These are phyloP conservation scores for Meyerozyma smithsonii DNA, from an alignment of 1,139 yeast genomes.

Conservation along the genomic window DNA sequence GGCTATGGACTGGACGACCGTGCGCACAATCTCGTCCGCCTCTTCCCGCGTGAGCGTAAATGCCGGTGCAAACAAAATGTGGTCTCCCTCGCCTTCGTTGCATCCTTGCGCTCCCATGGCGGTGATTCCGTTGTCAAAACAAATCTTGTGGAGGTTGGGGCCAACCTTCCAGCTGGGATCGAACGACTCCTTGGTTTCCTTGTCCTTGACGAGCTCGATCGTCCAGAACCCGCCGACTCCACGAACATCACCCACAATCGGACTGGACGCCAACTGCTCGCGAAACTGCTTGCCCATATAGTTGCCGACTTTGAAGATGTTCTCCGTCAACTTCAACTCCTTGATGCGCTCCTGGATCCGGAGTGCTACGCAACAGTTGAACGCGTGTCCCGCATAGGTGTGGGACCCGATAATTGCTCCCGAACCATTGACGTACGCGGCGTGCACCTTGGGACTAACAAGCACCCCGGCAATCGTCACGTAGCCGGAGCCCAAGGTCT, in stretches of 20 bases:
- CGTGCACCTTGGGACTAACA: conserved; percentile 45
- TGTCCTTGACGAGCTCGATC: conserved; percentile 50
- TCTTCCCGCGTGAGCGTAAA: conserved; percentile 43
- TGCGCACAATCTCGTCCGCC: conserved; percentile 37
- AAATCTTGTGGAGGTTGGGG: conserved; percentile 26
- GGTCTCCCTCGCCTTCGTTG: conserved; percentile 43
- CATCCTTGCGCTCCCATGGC: conserved; percentile 45
- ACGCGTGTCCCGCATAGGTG: conserved; percentile 59
- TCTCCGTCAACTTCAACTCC: conserved; percentile 38
- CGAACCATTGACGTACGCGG: conserved; percentile 40
- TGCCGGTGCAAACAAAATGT: conserved; percentile 47
- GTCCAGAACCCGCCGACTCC: conserved; percentile 63
- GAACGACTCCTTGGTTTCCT: conserved; percentile 44
- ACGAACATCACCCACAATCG: conserved; percentile 53
- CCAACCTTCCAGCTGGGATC: conserved; percentile 28
- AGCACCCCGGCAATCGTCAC: conserved; percentile 60
- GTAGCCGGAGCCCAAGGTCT: conserved; percentile 60
- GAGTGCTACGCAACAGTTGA: conserved; percentile 57
- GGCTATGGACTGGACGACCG: conserved; percentile 17
- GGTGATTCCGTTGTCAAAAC: conserved; percentile 39
- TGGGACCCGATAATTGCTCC: conserved; percentile 48
- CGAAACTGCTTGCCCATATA: conserved; percentile 41
- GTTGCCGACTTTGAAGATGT: conserved; percentile 46
- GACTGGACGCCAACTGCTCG: conserved; percentile 22
- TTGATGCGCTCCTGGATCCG: conserved; percentile 51